Base-by-base conservation (phyloP, 495 filamentous ascomycete genomes). In the Physcia stellaris region DNA sequence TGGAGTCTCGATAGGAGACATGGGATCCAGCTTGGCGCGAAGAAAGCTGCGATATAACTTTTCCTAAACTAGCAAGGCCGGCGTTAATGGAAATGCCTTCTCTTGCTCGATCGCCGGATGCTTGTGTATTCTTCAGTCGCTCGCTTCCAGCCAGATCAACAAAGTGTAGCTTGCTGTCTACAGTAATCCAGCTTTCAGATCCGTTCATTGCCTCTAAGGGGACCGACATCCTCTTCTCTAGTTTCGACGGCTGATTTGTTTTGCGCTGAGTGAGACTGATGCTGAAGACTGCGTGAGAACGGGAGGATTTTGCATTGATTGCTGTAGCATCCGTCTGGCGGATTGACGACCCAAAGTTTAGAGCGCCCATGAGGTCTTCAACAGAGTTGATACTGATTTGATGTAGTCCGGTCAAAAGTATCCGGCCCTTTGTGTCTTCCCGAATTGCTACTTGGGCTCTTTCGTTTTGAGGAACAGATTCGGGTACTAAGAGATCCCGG, bases 1-100 rank as follows among this genome's bases (percentile, higher is more conserved):
- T 86, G 11, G 90, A 99, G 59, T 99, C 90, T 27, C 90, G 86
- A 58, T 99, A 99, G 4, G 92, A 96, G 28, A 99, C 85, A 57
- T 99, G 92, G 15, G 85, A 77, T 17, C 88, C 85, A 23, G 81
- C 60, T 46, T 86, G 75, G 34, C 86, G 78, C 23, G 86, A 94
- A 2, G 90, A 96, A 13, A 99, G 71, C 59, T 99, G 90, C 13
- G 88, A 93, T 53, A 99, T 99, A 59, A 99, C 90, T 53, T 96
- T 99, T 49, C 90, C 92, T 39, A 99, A 66, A 38, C 86, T 88
- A 27, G 90, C 90, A 39, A 99, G 73, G 39, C 90, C 90, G 21
- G 83, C 88, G 53, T 99, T 99, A 64, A 99, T 99, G 11, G 92
- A 93, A 41, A 99, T 99, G 49, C 90, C 90, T 59, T 99, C 90